These are phyloP conservation scores for Candida ovalis DNA, from an alignment of 805 yeast genomes.

Conservation along the genomic window DNA sequence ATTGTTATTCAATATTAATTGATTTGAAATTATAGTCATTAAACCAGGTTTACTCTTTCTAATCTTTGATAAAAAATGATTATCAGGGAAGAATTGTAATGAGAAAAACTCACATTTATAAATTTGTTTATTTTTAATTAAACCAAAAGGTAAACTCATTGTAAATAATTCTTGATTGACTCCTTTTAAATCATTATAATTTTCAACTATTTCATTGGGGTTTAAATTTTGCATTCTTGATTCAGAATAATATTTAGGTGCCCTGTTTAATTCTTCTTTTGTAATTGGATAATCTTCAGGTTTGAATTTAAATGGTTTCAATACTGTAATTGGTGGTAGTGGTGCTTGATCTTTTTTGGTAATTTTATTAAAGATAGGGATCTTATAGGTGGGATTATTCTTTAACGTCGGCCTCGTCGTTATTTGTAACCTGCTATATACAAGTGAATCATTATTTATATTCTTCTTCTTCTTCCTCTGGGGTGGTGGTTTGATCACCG, in stretches of 20 bases:
- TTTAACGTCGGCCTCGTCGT: not conserved
- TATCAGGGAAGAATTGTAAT: constrained; percentile 20
- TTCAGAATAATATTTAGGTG: constrained; percentile 13
- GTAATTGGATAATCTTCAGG: constrained; percentile 5
- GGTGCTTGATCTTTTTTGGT: not conserved
- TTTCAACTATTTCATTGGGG: constrained; percentile 5
- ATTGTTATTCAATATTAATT: constrained; percentile 22
- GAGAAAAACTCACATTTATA: constrained; percentile 22
- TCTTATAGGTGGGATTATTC: not conserved
- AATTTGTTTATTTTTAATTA: constrained; percentile 6
- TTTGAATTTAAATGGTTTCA: constrained; percentile 8
- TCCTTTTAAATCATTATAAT: constrained; percentile 19
- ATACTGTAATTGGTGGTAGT: not conserved
- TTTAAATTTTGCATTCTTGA: constrained; percentile 13
- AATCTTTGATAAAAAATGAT: constrained; percentile 21
- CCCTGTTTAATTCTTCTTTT: constrained; percentile 10
- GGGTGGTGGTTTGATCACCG: too few species aligned
- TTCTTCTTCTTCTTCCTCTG: not conserved
- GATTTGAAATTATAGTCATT: constrained; percentile 8
- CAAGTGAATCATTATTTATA: not conserved
- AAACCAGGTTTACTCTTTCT: constrained; percentile 33
- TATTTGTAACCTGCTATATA: not conserved
- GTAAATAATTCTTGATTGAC: constrained; percentile 19
- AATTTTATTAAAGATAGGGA: not conserved
- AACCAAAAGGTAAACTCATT: constrained; percentile 7